These are phyloP conservation scores for Fagus sylvatica DNA, from an alignment of 306 rosid genomes.

Conservation along the genomic window DNA sequence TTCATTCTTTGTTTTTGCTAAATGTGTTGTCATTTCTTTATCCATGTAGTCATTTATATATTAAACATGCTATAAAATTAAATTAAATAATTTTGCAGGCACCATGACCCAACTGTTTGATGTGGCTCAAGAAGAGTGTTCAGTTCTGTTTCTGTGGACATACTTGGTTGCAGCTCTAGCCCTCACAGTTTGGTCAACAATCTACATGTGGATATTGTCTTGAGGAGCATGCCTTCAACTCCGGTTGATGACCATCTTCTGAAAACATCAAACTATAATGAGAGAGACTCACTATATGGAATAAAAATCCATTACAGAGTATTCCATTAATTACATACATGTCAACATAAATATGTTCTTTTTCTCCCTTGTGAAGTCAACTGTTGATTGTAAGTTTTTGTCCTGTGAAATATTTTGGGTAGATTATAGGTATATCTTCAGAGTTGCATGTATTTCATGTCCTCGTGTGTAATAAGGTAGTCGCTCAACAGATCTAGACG, in stretches of 20 bases:
- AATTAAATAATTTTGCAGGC: constrained; percentile 41
- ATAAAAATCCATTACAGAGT: background rate
- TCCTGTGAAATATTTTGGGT: background rate
- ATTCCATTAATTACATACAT: background rate
- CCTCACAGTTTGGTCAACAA: constrained; percentile 81
- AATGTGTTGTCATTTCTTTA: background rate
- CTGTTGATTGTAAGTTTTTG: background rate
- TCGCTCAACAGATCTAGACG: background rate
- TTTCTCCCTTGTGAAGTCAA: background rate
- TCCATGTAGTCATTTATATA: background rate
- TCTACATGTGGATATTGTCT: constrained; percentile 61
- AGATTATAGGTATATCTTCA: background rate
- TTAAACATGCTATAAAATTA: background rate
- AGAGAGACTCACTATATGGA: background rate
- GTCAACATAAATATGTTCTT: background rate
- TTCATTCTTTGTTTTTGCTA: too few species aligned
- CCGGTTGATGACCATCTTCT: background rate
- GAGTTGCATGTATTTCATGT: background rate
- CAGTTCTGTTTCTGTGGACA: constrained; percentile 79
- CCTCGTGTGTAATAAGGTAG: background rate
- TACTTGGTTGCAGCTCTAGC: constrained; percentile 68
- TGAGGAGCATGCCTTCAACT: constrained; percentile 18
- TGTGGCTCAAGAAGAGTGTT: constrained; percentile 87
- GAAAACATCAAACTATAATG: background rate
- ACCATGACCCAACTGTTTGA: constrained; percentile 84